These are phyloP conservation scores for Geranomyces variabilis DNA, from an alignment of 192 early-diverging fungal genomes.

Conservation along the genomic window DNA sequence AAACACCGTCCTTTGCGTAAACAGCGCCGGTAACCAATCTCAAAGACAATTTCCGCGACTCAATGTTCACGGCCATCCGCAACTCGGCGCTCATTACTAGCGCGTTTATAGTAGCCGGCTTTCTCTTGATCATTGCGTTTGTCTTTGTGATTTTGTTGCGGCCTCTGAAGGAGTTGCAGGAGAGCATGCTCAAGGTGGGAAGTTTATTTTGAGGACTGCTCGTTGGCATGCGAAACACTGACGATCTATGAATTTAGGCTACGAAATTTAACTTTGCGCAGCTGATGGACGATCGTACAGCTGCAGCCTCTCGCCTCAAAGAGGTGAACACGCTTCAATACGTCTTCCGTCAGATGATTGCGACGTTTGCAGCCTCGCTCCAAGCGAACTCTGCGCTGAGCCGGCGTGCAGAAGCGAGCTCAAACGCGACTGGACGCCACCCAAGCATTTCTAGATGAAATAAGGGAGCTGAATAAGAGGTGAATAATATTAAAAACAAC, in stretches of 20 bases:
- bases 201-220: too few relatives aligned
- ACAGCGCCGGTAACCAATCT: background rate
- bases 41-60: background rate
- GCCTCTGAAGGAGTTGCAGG: conserved; percentile 6
- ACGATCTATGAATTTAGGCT: background rate
- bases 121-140: background rate
- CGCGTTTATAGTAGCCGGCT: conserved; percentile 15
- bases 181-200: conserved; percentile 14
- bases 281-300: background rate
- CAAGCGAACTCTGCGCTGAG: background rate
- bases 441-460: too few relatives aligned
- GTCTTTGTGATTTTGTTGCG: background rate
- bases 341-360: conserved; percentile 9
- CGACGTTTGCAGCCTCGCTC: conserved; percentile 1
- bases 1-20: background rate
- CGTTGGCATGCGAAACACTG: too few relatives aligned
- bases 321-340: conserved; percentile 5
- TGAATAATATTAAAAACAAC: too few relatives aligned
- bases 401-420: too few relatives aligned
- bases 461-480: too few relatives aligned
- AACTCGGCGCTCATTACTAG: conserved; percentile 16
- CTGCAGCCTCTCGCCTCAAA: background rate
- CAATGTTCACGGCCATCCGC: background rate
- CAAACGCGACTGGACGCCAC: too few relatives aligned
- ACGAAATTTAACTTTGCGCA: conserved; percentile 6